Percentiles rank a stretch among this genome's conserved stretches.
These are phyloP conservation scores for Melanogaster broomeanus DNA, from an alignment of 768 basidiomycete genomes.

Conservation along the genomic window DNA sequence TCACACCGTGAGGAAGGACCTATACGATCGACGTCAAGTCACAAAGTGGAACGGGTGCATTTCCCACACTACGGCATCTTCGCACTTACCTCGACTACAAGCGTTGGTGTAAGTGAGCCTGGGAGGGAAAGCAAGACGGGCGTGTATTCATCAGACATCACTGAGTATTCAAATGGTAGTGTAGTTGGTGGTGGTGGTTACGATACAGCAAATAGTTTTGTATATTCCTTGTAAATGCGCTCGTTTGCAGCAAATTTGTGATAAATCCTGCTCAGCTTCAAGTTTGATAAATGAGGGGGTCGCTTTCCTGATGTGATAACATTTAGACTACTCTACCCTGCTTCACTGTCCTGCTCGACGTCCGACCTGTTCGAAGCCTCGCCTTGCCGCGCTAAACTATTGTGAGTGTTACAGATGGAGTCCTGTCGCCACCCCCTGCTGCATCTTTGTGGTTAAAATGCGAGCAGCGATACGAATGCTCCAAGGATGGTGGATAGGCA, in stretches of 20 bases:
- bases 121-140: slow-evolving; percentile 58
- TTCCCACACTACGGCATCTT: slow-evolving; percentile 6
- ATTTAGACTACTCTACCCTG: slow-evolving; percentile 24
- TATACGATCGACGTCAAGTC: slow-evolving; percentile 22
- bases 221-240: neutral
- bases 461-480: slow-evolving; percentile 1
- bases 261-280: too few relatives aligned
- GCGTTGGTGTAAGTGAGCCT: slow-evolving; percentile 48
- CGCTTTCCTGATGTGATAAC: slow-evolving; percentile 8
- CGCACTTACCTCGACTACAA: slow-evolving; percentile 59
- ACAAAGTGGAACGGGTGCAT: neutral
- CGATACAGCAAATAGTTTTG: neutral
- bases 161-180: too few relatives aligned
- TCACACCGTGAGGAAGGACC: slow-evolving; percentile 69
- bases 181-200: neutral
- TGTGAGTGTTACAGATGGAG: slow-evolving; percentile 23
- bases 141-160: slow-evolving; percentile 44
- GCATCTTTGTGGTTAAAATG: slow-evolving; percentile 6
- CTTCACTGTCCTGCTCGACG: slow-evolving; percentile 36
- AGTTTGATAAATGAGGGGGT: too few relatives aligned
- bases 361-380: slow-evolving; percentile 36
- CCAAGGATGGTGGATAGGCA: slow-evolving; percentile 36
- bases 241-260: too few relatives aligned
- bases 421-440: neutral
- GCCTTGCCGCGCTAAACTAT: slow-evolving; percentile 15